Base-by-base conservation (phyloP, 225 moss, liverwort and hornwort species). In the Marchantia paleacea region DNA sequence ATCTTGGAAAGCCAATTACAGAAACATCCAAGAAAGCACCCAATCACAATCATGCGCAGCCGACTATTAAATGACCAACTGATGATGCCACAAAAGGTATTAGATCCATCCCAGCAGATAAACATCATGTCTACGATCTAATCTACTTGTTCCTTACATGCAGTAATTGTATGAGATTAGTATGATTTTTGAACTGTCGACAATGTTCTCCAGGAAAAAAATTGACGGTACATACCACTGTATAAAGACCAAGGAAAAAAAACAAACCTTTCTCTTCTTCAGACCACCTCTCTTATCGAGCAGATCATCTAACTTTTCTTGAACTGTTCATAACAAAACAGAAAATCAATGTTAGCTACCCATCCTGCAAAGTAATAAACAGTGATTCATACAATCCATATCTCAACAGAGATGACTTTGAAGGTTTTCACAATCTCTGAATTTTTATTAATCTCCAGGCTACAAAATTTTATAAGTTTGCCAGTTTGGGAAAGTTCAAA, bases 261-360 rank as follows among this genome's bases (percentile, higher is more conserved):
- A 12, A 77, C 93, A 77, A 79, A 93, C 95, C 86, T 85, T 88
- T 72, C 80, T 86, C 79, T 86, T 94, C 73, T 61, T 82, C 22
- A 95, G 84, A 52, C 93, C 95, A 85, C 95, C 95, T 73, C 78
- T 76, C 57, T 85, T 81, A 80, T 92, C 78, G 25, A 91, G 84
- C 76, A 95, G 84, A 30, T 92, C 93, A 73, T 90, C 87, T 65
- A 95, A 82, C 81, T 95, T 95, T 53, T 88, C 92, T 89, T 92
- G 91, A 28, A 95, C 95, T 95, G 91, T 82, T 81, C 68, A 85
- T 74, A 19, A 84, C 51, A 68, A 10, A 72, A 67, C 25, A 79
- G 25, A 75, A 7, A 67, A 7, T 55, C 55, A 14, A n/a, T 55
- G 28, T 74, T 29, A 55, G 74, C 74, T 55, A 26, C 55, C 51